A percentile compares a stretch with the other conserved stretches of the same genome.
phyloP scores from a whole-genome alignment of 1,284 basidiomycete genomes.

The Psilocybe mexicana region DNA sequence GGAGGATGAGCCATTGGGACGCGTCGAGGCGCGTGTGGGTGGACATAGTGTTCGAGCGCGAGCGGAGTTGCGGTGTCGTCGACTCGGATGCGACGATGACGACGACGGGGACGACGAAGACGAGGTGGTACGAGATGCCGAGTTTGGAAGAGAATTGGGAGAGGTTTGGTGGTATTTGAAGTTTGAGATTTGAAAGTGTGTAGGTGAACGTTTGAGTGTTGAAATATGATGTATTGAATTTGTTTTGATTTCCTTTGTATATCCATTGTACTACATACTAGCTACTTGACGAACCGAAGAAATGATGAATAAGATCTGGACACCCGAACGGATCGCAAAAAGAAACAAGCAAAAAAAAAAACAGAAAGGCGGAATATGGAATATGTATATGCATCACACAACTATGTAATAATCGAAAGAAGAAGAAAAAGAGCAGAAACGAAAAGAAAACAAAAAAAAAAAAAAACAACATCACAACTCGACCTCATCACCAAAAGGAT shows the following conservation, averaged over 20 bases:
- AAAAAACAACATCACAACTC: constrained; percentile 16
- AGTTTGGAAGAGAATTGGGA: constrained; percentile 1
- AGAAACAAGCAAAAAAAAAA: not conserved
- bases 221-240: no score
- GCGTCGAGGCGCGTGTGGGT: not conserved
- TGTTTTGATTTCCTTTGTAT: no score
- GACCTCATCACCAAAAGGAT: constrained; percentile 27
- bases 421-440: not conserved
- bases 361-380: no score
- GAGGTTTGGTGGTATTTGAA: not conserved
- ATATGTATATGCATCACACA: not conserved
- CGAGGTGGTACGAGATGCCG: not conserved
- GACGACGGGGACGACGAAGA: no score
- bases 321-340: no score
- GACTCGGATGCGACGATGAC: no score
- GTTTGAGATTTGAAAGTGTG: no score
- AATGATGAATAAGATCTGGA: no score
- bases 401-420: not conserved
- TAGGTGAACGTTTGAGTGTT: no score
- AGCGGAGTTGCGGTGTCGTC: not conserved
- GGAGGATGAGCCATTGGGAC: not conserved
- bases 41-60: not conserved
- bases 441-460: not conserved
- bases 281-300: no score
- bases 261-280: no score